phyloP scores from a whole-genome alignment of 2,329 filamentous ascomycete species.

The Ophiocordyceps unilateralis region DNA sequence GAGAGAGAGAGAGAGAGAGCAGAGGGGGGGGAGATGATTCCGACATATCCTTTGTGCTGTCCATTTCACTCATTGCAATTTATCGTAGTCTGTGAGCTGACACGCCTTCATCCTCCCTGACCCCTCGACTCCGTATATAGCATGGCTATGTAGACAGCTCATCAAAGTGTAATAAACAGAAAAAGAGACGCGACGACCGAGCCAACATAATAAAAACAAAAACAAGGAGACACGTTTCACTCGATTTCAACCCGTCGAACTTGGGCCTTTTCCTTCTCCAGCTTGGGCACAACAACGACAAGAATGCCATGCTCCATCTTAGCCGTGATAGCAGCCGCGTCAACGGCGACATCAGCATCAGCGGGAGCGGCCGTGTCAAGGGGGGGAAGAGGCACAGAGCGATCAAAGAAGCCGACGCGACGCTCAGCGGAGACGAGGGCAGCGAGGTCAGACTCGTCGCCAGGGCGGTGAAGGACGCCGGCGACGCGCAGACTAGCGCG shows the following conservation, averaged over 20 bases:
- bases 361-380: conserved; percentile 8
- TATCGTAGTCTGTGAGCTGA: too few relatives aligned
- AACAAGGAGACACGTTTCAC: conserved; percentile 10
- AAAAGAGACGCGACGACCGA: too few relatives aligned
- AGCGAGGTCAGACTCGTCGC: conserved; percentile 50
- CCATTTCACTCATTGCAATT: too few relatives aligned
- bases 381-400: conserved; percentile 45
- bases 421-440: conserved; percentile 48
- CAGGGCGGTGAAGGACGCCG: conserved; percentile 57
- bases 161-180: too few relatives aligned
- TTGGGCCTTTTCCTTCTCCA: conserved; percentile 48
- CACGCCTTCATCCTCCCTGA: too few relatives aligned
- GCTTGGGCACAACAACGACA: conserved; percentile 59
- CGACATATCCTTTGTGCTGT: too few relatives aligned
- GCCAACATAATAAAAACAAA: too few relatives aligned
- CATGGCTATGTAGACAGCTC: not conserved
- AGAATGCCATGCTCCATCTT: conserved; percentile 67
- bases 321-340: conserved; percentile 50
- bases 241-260: conserved; percentile 42
- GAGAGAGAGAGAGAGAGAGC: too few relatives aligned
- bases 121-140: not conserved
- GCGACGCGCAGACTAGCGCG: conserved; percentile 47
- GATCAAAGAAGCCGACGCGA: conserved; percentile 57
- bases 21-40: too few relatives aligned
- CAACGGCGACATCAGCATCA: conserved; percentile 38